Conservation (phyloP, 2,329 filamentous ascomycete genomes). For the Calonectria pseudoreteaudii region DNA sequence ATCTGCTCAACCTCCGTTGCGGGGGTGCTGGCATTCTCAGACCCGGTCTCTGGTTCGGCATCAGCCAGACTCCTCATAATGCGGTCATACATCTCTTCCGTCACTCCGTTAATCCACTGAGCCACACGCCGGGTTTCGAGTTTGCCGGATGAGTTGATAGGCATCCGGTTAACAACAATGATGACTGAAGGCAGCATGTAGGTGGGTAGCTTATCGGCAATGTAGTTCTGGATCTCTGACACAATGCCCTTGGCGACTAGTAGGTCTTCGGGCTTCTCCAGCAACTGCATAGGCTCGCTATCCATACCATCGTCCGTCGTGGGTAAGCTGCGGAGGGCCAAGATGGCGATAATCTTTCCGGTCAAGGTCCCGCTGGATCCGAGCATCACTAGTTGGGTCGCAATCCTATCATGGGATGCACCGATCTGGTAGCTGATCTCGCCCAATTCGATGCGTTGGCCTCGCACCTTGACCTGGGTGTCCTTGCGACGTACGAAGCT, state of each 20-base stretch:
- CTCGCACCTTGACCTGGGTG: too few species aligned
- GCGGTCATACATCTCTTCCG: neutral
- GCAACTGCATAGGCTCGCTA: neutral
- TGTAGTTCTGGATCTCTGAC: neutral
- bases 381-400: neutral
- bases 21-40: neutral
- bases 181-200: conserved; percentile 17
- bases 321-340: neutral
- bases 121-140: neutral
- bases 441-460: conserved; percentile 8
- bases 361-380: neutral
- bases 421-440: conserved; percentile 8
- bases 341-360: neutral
- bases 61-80: neutral
- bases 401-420: neutral
- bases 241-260: neutral
- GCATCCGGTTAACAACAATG: neutral
- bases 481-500: conserved; percentile 8
- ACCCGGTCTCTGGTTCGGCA: neutral
- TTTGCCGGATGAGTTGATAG: conserved; percentile 4
- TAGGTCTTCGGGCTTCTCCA: neutral
- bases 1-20: neutral
- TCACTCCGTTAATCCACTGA: neutral
- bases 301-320: too few species aligned
- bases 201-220: conserved; percentile 3